Base-by-base conservation (phyloP, 495 filamentous ascomycete species). In the Annulohypoxylon moriforme region DNA sequence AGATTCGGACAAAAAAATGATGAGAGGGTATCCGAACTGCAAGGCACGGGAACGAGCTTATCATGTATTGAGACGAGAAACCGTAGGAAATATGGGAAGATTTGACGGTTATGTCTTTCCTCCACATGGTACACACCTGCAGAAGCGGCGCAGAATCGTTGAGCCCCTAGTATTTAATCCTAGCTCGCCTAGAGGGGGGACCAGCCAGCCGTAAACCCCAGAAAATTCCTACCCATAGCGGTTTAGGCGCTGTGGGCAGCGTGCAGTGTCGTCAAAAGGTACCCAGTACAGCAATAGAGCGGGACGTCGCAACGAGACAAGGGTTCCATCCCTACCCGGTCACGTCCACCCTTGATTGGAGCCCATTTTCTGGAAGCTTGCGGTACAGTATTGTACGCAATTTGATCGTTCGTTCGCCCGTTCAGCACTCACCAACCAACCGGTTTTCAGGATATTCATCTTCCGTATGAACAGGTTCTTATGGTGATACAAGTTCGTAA, bases 21-120 rank as follows among this genome's bases (percentile, higher is more conserved):
- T 61, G 61, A 66, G 71, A 69, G 66, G 50, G 58, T 73, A 73
- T 68, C 68, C 68, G 74, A 67, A 69, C 76, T 78, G 76, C 76
- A 78, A 78, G 76, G 74, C 74, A 78, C 74, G 63, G 67, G 69
- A 67, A 63, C 72, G 67, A 76, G 74, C 74, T 76, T 73, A 76
- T 76, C 75, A 72, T 78, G 59, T 75, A 64, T 73, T 74, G 63
- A 60, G 67, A 74, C 58, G 46, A 73, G 65, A 70, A 63, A 67
- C 65, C 44, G 52, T 62, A 56, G 71, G 71, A 66, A 50, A 71
- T 36, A 58, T 68, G 67, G 67, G 64, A 64, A 68, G 64, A 56
- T 56, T 67, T 36, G 44, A 60, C 59, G 34, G 53, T 67, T 52
- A 67, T 71, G 52, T 60, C 72, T 60, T 68, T 46, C 64, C 63